Evolutionary conservation across 1,139 yeast species (phyloP), one percentile per base, ranked within the genome.

Genomic region (Geotrichum australiense): DNA sequence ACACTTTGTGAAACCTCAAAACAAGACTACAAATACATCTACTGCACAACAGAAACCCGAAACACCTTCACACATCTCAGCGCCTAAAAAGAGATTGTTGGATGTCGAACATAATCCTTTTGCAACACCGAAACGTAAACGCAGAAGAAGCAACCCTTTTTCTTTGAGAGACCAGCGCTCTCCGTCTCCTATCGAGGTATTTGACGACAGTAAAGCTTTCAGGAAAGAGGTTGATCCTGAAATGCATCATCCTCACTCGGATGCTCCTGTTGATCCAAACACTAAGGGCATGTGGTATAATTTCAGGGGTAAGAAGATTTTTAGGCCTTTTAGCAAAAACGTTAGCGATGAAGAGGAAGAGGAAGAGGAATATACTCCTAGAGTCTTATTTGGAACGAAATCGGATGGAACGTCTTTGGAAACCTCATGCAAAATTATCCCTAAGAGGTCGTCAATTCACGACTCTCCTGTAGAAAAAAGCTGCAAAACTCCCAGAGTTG

Each of bases 291-390:
- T 64, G 63, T 61, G 65, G 66, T 63, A 57, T 45, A 61, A 57
- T n/a, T 64, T 64, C 45, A 53, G 68, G 12, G 68, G 68, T 20
- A 64, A 63, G 49, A 54, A 55, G 49, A 55, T 64, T 24, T 64
- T 63, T 42, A 48, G 68, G 25, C 66, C 66, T n/a, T 57, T 61
- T 35, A 55, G 58, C 7, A 47, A 50, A 12, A 58, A 49, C 20
- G 47, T 45, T 15, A 45, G 42, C 12, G 46, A 47, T 19, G 14
- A 31, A n/a, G 35, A 31, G 5, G 6, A 6, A 7, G 35, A 31
- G 6, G 24, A 31, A 31, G n/a, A n/a, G n/a, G 35, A 31, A 19
- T 38, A 55, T 31, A 47, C 51, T 36, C 61, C 60, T 2, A 42
- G 43, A 24, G 45, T 50, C 11, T 44, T 57, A 23, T 57, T 57